Base-by-base conservation (phyloP, 805 yeast genomes). In the Pachysolen tannophilus region DNA sequence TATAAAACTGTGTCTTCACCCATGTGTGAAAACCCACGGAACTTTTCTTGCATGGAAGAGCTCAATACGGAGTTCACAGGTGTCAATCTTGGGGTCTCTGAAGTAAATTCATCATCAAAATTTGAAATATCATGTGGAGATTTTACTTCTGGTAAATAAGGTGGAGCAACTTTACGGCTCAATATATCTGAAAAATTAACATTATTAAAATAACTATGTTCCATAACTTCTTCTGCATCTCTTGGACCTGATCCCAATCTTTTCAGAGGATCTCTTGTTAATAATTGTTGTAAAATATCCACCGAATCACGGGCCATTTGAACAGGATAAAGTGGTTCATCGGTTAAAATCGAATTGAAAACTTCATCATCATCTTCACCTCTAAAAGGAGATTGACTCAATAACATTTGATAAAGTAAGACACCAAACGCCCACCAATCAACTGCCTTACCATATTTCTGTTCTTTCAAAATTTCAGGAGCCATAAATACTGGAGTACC, bases 371-470 rank as follows among this genome's bases (percentile, higher is more conserved):
- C 94, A 53, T 85, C 95, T 46, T 88, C 96, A 45, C 99, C 98
- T 46, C 90, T 81, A 63, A 92, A 92, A 25, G 99, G 99, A 6
- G 96, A 84, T 59, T 90, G 95, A 34, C 96, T 92, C 39, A 92
- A 68, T 38, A 92, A 67, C 99, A 92, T 92, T 60, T 92, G 98
- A 59, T 90, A 92, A 45, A 92, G 66, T 44, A 92, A 68, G 20
- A 92, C 97, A 39, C 99, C 99, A 67, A 88, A 86, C 1, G 98
- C 97, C 98, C 98, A 92, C 98, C 98, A 92, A 61, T 92, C 99
- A 36, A 92, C 98, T 26, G 92, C 82, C 52, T 94, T 77, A 35
- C 87, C 92, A 52, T 92, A 92, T 40, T 79, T 82, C 57, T 88
- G 94, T 36, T 92, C 97, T 44, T 85, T 79, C 52, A 92, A 67